These are phyloP conservation scores for Cardamine resedifolia DNA, from an alignment of 345 rosid species.

Conservation along the genomic window DNA sequence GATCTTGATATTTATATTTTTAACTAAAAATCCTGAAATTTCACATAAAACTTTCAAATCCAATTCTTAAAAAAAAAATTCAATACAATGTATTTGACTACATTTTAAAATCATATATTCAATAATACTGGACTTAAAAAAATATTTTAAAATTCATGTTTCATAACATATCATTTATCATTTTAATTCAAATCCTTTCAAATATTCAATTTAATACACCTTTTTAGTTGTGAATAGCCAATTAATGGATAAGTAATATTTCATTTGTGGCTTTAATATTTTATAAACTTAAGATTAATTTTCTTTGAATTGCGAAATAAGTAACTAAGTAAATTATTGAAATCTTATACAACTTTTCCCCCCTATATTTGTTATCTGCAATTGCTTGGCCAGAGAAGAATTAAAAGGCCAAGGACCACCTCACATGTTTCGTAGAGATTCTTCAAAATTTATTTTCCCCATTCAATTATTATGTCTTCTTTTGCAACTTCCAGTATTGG, in stretches of 20 bases:
- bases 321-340: neutral
- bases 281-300: neutral
- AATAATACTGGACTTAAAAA: too few relatives aligned
- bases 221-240: too few relatives aligned
- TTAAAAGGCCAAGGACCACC: constrained; percentile 33
- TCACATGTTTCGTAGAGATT: constrained; percentile 22
- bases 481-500: constrained; percentile 31
- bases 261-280: neutral
- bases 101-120: too few relatives aligned
- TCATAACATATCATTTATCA: too few relatives aligned
- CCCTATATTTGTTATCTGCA: neutral
- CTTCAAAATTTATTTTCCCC: neutral
- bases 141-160: too few relatives aligned
- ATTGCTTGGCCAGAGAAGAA: constrained; percentile 21
- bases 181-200: too few relatives aligned
- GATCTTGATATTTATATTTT: too few relatives aligned
- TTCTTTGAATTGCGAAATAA: neutral
- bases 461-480: constrained; percentile 39
- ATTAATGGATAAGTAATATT: neutral
- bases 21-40: too few relatives aligned
- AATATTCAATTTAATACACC: too few relatives aligned
- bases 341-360: neutral
- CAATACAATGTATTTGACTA: too few relatives aligned
- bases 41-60: too few relatives aligned
- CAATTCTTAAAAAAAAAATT: too few relatives aligned